Conservation (phyloP, 2,329 filamentous ascomycete species). For the Aspergillus chevalieri region DNA sequence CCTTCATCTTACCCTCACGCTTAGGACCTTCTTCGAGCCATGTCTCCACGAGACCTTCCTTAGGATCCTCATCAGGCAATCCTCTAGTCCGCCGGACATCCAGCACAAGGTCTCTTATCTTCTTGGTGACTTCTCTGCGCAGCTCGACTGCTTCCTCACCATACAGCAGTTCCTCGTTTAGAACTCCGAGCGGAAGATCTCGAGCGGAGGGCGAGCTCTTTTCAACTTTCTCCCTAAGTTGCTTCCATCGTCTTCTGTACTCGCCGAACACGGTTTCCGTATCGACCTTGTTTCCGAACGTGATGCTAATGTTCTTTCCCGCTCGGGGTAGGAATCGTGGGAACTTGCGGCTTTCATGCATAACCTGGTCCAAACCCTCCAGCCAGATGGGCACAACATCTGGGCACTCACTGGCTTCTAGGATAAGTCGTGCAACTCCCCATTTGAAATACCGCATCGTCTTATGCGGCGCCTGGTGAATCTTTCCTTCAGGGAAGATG, state of each 20-base stretch:
- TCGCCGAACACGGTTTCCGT: constrained; percentile 70
- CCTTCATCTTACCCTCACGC: constrained; percentile 53
- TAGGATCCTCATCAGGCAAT: constrained; percentile 72
- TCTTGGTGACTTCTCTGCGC: constrained; percentile 71
- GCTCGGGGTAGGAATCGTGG: constrained; percentile 75
- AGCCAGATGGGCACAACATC: constrained; percentile 92
- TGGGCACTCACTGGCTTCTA: constrained; percentile 81
- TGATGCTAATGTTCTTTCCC: constrained; percentile 55
- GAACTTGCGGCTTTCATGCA: constrained; percentile 75
- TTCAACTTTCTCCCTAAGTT: constrained; percentile 52
- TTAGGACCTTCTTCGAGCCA: constrained; percentile 58
- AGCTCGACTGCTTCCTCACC: constrained; percentile 69
- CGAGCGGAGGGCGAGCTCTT: constrained; percentile 34
- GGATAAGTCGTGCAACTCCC: constrained; percentile 84
- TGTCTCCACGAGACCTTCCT: constrained; percentile 70
- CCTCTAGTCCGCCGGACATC: constrained; percentile 68
- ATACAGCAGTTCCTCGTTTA: constrained; percentile 61
- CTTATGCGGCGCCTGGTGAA: constrained; percentile 75
- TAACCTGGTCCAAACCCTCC: constrained; percentile 78
- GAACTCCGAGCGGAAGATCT: constrained; percentile 46
- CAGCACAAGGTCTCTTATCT: constrained; percentile 72
- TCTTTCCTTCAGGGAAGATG: constrained; percentile 90
- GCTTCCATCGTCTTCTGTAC: constrained; percentile 66
- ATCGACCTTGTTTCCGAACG: constrained; percentile 65
- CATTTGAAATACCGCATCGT: constrained; percentile 97